Conservation (phyloP, 345 rosid genomes). For the Boechera stricta region DNA sequence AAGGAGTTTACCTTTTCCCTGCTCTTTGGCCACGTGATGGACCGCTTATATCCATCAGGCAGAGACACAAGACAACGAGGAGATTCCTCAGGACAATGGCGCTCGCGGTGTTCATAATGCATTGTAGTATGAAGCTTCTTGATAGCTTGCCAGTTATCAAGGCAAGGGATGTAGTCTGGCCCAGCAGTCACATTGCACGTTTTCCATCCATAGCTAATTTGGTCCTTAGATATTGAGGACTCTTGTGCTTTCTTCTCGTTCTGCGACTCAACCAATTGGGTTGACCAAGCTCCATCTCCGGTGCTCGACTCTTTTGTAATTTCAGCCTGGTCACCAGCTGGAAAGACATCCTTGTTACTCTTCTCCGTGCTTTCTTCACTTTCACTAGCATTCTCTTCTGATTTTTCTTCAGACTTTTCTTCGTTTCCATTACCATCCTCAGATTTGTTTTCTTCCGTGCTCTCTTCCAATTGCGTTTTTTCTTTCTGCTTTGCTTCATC, state of each 20-base stretch:
- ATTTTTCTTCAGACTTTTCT: conserved; percentile 40
- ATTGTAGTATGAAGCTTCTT: conserved; percentile 65
- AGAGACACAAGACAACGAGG: conserved; percentile 84
- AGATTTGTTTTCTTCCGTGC: conserved; percentile 46
- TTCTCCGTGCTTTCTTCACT: conserved; percentile 45
- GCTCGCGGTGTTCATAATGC: conserved; percentile 92
- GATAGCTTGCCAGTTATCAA: conserved; percentile 80
- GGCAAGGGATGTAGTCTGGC: conserved; percentile 95
- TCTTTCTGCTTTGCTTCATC: conserved; percentile 44
- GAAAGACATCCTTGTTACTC: conserved; percentile 49
- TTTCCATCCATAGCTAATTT: conserved; percentile 63
- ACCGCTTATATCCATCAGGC: conserved; percentile 72
- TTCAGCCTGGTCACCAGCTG: conserved; percentile 59
- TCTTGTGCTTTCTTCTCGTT: conserved; percentile 76
- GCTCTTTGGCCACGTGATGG: conserved; percentile 90
- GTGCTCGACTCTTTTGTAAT: conserved; percentile 59
- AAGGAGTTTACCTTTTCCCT: conserved; percentile 56
- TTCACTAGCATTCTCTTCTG: conserved; percentile 34
- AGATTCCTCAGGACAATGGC: conserved; percentile 89
- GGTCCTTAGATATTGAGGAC: conserved; percentile 50
- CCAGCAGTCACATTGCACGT: conserved; percentile 86
- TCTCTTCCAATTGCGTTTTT: conserved; percentile 47
- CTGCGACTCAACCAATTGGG: conserved; percentile 76
- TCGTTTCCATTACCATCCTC: conserved; percentile 38
- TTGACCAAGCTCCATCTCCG: conserved; percentile 65